Base-by-base conservation (phyloP, 2,329 filamentous ascomycete species). In the Aotearoamyces nothofagi region DNA sequence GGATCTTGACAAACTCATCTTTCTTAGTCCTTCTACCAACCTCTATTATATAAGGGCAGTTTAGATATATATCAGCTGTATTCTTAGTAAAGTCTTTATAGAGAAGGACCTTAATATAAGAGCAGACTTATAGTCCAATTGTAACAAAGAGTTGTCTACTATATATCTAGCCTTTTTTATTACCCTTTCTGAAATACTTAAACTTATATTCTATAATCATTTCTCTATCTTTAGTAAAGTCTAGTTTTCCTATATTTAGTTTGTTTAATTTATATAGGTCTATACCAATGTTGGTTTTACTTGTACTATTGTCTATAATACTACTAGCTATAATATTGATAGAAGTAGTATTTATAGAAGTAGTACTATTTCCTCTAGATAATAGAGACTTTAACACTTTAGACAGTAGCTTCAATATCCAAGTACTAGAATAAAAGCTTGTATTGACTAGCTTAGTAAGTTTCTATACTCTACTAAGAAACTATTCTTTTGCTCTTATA, bases 91-190 rank as follows among this genome's bases (percentile, higher is more conserved):
- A 34, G 33, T 31, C 29, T 34, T 34, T 34, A 13, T 29, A 27
- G 27, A 24, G 27, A 33, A 33, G 27, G 27, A 33, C 27, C 17
- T 33, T 33, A 33, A 33, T 14, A 33, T 33, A 14, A 33, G 23
- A 24, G 27, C 23, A 33, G 17, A 24, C 27, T 33, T 33, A 24
- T 24, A 24, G 27, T 27, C 27, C 23, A 30, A 30, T 33, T 15
- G 32, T 20, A 20, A 34, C 31, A 17, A 29, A 66, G 27, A 33
- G 27, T 33, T 33, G 27, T 16, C 27, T 23, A 23, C 28, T 34
- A 12, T 24, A 34, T 34, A 34, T 17, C 24, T 34, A 19, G 28
- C 28, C 28, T 31, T 34, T 31, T 31, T 34, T 31, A 34, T 34
- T 20, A 20, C 28, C 28, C 28, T 34, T 34, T 34, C 28, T 34